A percentile compares a stretch with the other conserved stretches of the same genome.
Evolutionary conservation across 805 yeast genomes (phyloP).

Genomic region (Schizosaccharomyces octosporus): DNA sequence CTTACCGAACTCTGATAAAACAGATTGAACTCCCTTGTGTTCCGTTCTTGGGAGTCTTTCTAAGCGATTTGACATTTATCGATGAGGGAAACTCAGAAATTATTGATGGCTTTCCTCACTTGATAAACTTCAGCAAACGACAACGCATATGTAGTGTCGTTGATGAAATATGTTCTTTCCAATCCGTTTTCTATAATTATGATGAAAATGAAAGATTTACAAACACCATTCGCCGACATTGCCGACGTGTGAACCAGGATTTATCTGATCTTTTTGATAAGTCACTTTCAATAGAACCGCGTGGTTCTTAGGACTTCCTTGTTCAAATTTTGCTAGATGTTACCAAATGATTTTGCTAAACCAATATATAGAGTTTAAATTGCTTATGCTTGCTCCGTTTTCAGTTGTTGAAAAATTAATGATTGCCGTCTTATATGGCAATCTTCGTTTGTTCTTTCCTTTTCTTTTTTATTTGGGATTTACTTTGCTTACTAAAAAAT

Average conservation of each 20-base stretch:
- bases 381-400: neutral
- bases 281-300: conserved; percentile 1
- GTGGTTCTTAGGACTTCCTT: neutral
- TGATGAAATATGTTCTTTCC: conserved; percentile 50
- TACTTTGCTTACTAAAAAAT: no score
- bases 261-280: neutral
- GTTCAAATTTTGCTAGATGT: no score
- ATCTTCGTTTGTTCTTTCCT: no score
- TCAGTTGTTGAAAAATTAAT: neutral
- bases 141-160: conserved; percentile 47
- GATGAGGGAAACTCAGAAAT: conserved; percentile 68
- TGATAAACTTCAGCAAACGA: conserved; percentile 63
- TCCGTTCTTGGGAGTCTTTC: conserved; percentile 78
- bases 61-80: conserved; percentile 72
- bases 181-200: conserved; percentile 36
- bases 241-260: conserved; percentile 20
- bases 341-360: neutral
- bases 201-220: conserved; percentile 41
- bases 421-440: no score
- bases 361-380: neutral
- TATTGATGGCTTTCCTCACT: conserved; percentile 6
- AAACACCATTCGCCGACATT: conserved; percentile 15
- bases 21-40: conserved; percentile 57
- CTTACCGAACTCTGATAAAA: conserved; percentile 58
- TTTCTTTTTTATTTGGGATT: no score